These are phyloP conservation scores for Talaromyces rugulosus DNA, from an alignment of 2,329 filamentous ascomycete species.

Conservation along the genomic window DNA sequence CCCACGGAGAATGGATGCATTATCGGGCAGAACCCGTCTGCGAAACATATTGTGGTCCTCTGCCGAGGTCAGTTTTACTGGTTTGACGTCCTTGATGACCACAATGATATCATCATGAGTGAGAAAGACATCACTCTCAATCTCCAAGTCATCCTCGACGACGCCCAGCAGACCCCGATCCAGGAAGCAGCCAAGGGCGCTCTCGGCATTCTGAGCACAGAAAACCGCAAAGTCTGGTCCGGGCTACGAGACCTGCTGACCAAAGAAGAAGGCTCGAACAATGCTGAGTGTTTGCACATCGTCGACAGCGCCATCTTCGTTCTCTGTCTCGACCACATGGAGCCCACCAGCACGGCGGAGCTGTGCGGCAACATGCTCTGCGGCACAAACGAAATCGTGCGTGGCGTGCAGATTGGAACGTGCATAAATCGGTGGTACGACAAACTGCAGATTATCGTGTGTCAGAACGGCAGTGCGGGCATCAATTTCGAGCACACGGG, in stretches of 20 bases:
- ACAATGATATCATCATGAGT: constrained; percentile 93
- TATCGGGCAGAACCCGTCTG: constrained; percentile 89
- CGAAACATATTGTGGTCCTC: constrained; percentile 88
- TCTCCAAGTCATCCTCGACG: constrained; percentile 84
- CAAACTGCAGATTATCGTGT: constrained; percentile 98
- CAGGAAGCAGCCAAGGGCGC: constrained; percentile 95
- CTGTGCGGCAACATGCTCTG: constrained; percentile 99
- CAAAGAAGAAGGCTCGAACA: constrained; percentile 82
- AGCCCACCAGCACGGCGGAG: constrained; percentile 72
- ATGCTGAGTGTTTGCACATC: constrained; percentile 91
- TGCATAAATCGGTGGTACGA: constrained; percentile 99
- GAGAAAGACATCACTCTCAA: constrained; percentile 92
- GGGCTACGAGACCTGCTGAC: constrained; percentile 83
- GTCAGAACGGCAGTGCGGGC: constrained; percentile 95
- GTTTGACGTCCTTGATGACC: constrained; percentile 95
- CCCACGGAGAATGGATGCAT: constrained; percentile 93
- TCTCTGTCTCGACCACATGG: constrained; percentile 87
- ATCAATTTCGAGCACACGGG: constrained; percentile 99
- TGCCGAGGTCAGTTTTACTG: constrained; percentile 97
- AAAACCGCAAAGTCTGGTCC: constrained; percentile 96
- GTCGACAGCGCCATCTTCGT: constrained; percentile 92
- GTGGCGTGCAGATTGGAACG: constrained; percentile 91
- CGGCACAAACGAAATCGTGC: constrained; percentile 85
- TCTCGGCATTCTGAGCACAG: constrained; percentile 87
- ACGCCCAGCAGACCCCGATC: constrained; percentile 83